Evolutionary conservation across 768 basidiomycete species (phyloP).

Genomic region (Trametes cinnabarina): DNA sequence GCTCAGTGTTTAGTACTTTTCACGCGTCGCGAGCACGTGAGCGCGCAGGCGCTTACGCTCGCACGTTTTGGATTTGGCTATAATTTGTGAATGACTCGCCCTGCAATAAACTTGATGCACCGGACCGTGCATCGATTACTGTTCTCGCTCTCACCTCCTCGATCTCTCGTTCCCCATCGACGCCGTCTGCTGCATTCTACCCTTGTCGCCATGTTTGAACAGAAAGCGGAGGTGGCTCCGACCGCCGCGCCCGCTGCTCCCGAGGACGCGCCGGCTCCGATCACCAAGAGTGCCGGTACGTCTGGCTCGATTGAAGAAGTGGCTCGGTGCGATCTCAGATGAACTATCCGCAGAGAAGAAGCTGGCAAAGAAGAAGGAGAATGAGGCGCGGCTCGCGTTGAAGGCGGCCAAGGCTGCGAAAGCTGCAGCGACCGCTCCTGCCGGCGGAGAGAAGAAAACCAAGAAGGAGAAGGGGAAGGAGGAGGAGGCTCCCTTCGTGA

Average conservation of each 20-base stretch:
- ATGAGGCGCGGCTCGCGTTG: conserved; percentile 74
- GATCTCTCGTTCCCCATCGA: too few species aligned
- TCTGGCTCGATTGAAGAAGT: not conserved
- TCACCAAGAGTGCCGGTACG: conserved; percentile 18
- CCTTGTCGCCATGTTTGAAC: conserved; percentile 7
- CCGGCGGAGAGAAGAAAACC: conserved; percentile 71
- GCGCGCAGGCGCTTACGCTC: not conserved
- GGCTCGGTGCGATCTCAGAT: not conserved
- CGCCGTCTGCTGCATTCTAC: conserved; percentile 7
- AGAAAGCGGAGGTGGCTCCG: not conserved
- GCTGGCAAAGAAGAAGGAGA: conserved; percentile 78
- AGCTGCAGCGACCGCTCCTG: conserved; percentile 41
- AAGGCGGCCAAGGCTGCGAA: conserved; percentile 44
- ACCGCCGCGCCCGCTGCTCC: not conserved
- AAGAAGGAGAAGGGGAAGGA: conserved; percentile 76
- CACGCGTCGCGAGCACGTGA: not conserved
- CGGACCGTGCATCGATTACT: conserved; percentile 19
- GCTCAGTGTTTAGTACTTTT: too few species aligned
- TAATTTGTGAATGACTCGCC: too few species aligned
- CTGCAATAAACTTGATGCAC: conserved; percentile 11
- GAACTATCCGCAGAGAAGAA: conserved; percentile 52
- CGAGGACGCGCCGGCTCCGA: conserved; percentile 4
- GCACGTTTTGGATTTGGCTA: too few species aligned
- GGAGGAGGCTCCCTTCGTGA: conserved; percentile 76
- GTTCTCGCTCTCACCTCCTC: conserved; percentile 5